Evolutionary conservation across 352 stramenopile species (phyloP).

Genomic region (Globisporangium carolinianum): DNA sequence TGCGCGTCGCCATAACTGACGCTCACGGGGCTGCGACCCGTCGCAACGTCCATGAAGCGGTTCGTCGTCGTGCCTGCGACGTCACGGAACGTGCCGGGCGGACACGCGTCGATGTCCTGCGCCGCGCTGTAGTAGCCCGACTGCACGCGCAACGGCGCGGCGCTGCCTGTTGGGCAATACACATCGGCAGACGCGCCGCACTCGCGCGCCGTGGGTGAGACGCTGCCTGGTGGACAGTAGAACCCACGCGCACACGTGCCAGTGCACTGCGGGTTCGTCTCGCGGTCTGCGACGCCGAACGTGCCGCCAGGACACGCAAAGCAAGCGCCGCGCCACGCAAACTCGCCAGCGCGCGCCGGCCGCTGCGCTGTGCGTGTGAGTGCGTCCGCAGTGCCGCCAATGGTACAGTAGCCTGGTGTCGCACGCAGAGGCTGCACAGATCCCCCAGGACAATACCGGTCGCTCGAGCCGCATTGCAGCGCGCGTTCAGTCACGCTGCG

Average conservation of each 20-base stretch:
- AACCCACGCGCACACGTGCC: conserved; percentile 59
- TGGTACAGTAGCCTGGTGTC: conserved; percentile 26
- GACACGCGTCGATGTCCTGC: conserved; percentile 21
- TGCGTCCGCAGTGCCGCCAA: background rate
- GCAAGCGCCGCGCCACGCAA: conserved; percentile 47
- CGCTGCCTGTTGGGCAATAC: conserved; percentile 38
- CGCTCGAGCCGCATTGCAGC: conserved; percentile 17
- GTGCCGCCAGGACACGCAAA: conserved; percentile 56
- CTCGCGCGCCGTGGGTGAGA: conserved; percentile 27
- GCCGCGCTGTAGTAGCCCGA: conserved; percentile 49
- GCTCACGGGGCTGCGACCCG: conserved; percentile 29
- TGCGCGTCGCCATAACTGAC: conserved; percentile 55
- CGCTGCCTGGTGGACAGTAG: conserved; percentile 55
- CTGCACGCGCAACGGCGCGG: conserved; percentile 17
- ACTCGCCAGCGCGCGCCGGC: conserved; percentile 36
- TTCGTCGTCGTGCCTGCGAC: conserved; percentile 16
- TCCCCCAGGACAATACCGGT: conserved; percentile 28
- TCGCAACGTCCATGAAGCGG: conserved; percentile 35
- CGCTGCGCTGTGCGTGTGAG: conserved; percentile 23
- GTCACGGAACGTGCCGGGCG: conserved; percentile 28
- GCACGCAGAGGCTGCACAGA: conserved; percentile 10
- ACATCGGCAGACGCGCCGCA: conserved; percentile 33
- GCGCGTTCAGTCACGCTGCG: conserved; percentile 14
- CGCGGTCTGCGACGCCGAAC: conserved; percentile 35
- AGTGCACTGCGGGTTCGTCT: conserved; percentile 40